Evolutionary conservation across 345 rosid genomes (phyloP).

Genomic region (Noccaea bulbosa): DNA sequence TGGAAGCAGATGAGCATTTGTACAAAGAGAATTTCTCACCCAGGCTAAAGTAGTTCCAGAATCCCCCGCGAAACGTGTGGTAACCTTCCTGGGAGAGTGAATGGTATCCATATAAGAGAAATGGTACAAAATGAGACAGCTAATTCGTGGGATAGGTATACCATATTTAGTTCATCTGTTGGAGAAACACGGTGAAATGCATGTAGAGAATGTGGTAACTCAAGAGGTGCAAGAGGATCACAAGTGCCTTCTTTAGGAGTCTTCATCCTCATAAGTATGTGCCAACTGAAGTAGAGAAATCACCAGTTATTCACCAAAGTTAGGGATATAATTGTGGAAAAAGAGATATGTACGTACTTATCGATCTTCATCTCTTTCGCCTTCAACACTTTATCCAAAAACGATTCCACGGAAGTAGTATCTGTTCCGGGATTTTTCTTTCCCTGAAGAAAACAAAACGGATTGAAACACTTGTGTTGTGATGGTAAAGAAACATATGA

Average conservation of each 20-base stretch:
- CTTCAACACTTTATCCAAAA: constrained; percentile 60
- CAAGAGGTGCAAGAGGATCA: constrained; percentile 92
- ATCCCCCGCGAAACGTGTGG: constrained; percentile 93
- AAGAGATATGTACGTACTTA: constrained; percentile 53
- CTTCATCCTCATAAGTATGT: constrained; percentile 90
- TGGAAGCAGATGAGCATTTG: constrained; percentile 7
- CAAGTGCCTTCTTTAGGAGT: constrained; percentile 68
- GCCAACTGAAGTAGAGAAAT: constrained; percentile 64
- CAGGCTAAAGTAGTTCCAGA: constrained; percentile 98
- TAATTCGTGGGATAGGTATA: constrained; percentile 23
- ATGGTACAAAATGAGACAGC: neutral
- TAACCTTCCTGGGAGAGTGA: constrained; percentile 70
- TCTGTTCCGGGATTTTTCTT: constrained; percentile 92
- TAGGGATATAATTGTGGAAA: neutral
- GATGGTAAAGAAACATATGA: constrained; percentile 15
- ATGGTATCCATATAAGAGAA: constrained; percentile 16
- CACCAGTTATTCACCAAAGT: constrained; percentile 3
- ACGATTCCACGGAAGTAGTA: constrained; percentile 57
- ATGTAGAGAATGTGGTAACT: constrained; percentile 91
- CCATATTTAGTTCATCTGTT: constrained; percentile 70
- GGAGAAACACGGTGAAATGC: constrained; percentile 80
- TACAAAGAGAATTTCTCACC: constrained; percentile 54
- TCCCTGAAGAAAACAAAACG: constrained; percentile 60
- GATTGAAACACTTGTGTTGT: neutral
- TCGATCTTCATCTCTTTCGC: constrained; percentile 94